Evolutionary conservation across 768 basidiomycete genomes (phyloP).

Genomic region (Xerocomus spinulosus): DNA sequence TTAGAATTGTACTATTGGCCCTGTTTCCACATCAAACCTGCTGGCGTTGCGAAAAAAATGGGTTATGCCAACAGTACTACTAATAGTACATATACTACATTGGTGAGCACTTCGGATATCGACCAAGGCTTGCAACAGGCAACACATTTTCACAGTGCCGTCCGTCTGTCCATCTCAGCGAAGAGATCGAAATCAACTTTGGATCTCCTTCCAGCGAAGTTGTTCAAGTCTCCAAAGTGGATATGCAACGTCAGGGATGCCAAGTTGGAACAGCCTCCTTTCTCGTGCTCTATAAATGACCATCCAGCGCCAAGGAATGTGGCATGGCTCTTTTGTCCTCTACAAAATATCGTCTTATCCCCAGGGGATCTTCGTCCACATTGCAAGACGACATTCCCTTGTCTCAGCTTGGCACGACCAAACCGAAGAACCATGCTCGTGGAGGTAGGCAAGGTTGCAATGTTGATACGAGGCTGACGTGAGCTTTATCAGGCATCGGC

Average conservation of each 20-base stretch:
- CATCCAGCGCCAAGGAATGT: not conserved
- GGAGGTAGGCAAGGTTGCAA: not conserved
- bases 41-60: no score
- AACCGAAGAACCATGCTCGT: not conserved
- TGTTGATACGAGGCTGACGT: not conserved
- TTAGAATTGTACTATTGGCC: no score
- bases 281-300: no score
- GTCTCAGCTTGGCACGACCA: not conserved
- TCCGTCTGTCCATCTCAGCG: constrained; percentile 67
- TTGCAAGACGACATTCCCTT: not conserved
- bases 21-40: no score
- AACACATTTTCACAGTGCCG: constrained; percentile 64
- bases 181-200: constrained; percentile 62
- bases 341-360: not conserved
- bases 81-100: no score
- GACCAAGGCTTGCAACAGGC: constrained; percentile 76
- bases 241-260: no score
- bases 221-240: constrained; percentile 20
- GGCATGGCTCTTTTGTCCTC: not conserved
- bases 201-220: constrained; percentile 72
- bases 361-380: not conserved
- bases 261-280: no score
- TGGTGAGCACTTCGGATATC: constrained; percentile 73
- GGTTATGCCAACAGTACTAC: no score
- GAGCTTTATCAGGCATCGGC: not conserved